A percentile compares a stretch with the other conserved stretches of the same genome.
Conservation (phyloP, 2,329 filamentous ascomycete species). For the Diaporthe ampelina region DNA sequence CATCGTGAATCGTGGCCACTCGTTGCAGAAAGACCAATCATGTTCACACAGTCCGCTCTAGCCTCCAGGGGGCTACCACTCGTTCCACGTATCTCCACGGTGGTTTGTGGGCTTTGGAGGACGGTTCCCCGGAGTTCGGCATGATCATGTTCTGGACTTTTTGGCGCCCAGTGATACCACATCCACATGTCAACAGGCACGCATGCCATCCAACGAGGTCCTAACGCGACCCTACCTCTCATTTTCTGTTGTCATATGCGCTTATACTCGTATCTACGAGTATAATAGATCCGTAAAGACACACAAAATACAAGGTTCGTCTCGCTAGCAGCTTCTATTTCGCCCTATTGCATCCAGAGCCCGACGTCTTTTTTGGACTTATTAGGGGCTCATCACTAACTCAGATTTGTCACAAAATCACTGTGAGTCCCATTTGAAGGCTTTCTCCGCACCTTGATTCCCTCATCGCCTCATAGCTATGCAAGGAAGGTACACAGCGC, state of each 20-base stretch:
- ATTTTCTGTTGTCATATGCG: background rate
- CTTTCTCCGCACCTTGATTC: background rate
- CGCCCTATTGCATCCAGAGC: too few relatives aligned
- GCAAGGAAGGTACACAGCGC: background rate
- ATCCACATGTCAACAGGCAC: background rate
- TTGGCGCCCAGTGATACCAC: background rate
- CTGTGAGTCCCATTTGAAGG: background rate
- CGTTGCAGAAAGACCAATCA: background rate
- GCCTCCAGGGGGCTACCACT: background rate
- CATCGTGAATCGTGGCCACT: background rate
- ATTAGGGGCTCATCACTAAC: background rate
- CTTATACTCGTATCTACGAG: background rate
- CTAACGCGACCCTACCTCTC: background rate
- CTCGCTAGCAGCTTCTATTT: too few relatives aligned
- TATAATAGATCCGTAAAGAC: too few relatives aligned
- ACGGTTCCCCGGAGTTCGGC: background rate
- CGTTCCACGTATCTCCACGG: background rate
- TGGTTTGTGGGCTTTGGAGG: background rate
- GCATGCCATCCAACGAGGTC: background rate
- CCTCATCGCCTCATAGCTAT: constrained; percentile 7
- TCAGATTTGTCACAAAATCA: background rate
- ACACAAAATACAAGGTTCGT: background rate
- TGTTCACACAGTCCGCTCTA: background rate
- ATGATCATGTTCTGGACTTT: background rate
- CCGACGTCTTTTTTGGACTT: background rate